Base-by-base conservation (phyloP, 768 basidiomycete genomes). In the Pleurotus tuoliensis region DNA sequence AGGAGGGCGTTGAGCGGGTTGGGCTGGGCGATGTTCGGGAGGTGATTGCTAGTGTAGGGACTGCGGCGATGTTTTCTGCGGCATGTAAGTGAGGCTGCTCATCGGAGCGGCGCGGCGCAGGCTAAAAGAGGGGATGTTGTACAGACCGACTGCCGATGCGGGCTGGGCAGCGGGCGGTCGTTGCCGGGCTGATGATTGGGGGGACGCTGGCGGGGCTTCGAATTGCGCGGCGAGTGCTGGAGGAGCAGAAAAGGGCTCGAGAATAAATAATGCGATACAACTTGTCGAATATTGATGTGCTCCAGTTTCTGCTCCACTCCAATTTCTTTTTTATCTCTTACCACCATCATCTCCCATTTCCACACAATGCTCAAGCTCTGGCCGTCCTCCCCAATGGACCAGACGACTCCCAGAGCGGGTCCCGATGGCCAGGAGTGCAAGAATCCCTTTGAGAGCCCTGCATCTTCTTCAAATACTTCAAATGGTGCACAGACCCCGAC, bases 1-100 rank as follows among this genome's bases (percentile, higher is more conserved):
- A 81, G 64, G 74, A 76, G 63, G 75, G 72, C 0, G 37, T 77
- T 60, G 59, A 67, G 55, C 62, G 67, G 45, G 38, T 69, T 25
- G 78, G 77, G 22, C 74, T 69, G 70, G 71, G 72, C 0, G 56
- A 65, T 34, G 73, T 79, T 51, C 76, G 73, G 58, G 77, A 81
- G 63, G 62, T 86, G 27, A 82, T 82, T 3, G 92, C 88, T 3
- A 88, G 84, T 12, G 60, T 83, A 47, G 87, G 84, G 30, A 87
- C 82, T 2, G 87, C 79, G 15, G 73, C 74, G 22, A 66, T 83
- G 53, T 86, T 89, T 66, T 76, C 82, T 20, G 76, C 67, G 2
- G 75, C 82, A 8, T 76, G 79, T 81, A 69, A 72, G 79, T 76
- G 39, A 47, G 13, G 20, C 44, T 27, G 16, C 3, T 11, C 11